Percentiles rank a stretch among this genome's conserved stretches.
phyloP scores from a whole-genome alignment of 2,329 filamentous ascomycete species.

The Fusarium sp. region DNA sequence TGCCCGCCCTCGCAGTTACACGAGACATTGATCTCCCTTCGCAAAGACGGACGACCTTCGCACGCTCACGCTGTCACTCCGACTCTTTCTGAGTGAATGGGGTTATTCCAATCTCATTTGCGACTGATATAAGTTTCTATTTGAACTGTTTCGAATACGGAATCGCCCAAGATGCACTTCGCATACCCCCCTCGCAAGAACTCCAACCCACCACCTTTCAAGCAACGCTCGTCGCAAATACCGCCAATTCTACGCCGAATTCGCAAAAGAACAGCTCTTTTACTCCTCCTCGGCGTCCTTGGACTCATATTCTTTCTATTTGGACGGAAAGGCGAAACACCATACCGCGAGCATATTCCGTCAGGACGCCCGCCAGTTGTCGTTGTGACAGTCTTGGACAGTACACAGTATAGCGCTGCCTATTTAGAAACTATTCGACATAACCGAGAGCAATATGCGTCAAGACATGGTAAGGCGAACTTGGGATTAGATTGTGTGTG shows the following conservation, averaged over 20 bases:
- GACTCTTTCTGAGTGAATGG: slow-evolving; percentile 1
- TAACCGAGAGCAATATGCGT: slow-evolving; percentile 88
- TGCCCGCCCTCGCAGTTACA: slow-evolving; percentile 24
- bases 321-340: slow-evolving; percentile 45
- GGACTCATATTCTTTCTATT: slow-evolving; percentile 72
- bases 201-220: slow-evolving; percentile 80
- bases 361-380: slow-evolving; percentile 75
- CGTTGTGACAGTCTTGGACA: slow-evolving; percentile 87
- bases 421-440: slow-evolving; percentile 81
- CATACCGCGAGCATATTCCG: slow-evolving; percentile 55
- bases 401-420: slow-evolving; percentile 69
- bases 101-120: background rate
- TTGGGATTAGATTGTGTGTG: background rate
- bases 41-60: slow-evolving; percentile 17
- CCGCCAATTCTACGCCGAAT: slow-evolving; percentile 69
- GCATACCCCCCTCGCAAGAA: slow-evolving; percentile 88
- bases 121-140: slow-evolving; percentile 2
- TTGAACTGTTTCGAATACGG: background rate
- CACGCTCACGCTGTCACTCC: slow-evolving; percentile 14
- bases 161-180: slow-evolving; percentile 78
- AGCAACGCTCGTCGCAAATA: slow-evolving; percentile 67
- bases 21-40: slow-evolving; percentile 14
- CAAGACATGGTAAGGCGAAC: slow-evolving; percentile 77
- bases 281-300: slow-evolving; percentile 67
- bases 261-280: slow-evolving; percentile 69